A percentile compares a stretch with the other conserved stretches of the same genome.
These are phyloP conservation scores for Alternaria sp. DNA, from an alignment of 2,329 filamentous ascomycete genomes.

Conservation along the genomic window DNA sequence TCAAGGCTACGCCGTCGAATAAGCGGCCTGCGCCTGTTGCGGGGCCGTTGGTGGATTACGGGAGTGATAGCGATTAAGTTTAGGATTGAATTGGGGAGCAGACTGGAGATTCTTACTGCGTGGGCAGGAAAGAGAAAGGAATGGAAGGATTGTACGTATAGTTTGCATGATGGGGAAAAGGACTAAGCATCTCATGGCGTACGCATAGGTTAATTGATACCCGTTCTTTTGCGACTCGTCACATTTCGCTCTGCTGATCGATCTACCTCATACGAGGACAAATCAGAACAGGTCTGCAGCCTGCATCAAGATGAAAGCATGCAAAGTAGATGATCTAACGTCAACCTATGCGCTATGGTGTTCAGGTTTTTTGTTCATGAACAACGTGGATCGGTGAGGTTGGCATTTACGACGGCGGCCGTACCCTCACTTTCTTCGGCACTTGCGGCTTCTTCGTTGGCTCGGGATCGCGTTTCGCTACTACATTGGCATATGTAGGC, in stretches of 20 bases:
- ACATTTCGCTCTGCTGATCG: too few species aligned
- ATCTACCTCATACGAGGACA: not conserved
- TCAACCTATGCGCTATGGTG: not conserved
- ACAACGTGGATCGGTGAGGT: not conserved
- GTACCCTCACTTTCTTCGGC: not conserved
- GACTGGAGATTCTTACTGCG: not conserved
- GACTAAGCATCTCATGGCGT: not conserved
- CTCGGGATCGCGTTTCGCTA: not conserved
- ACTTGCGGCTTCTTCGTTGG: not conserved
- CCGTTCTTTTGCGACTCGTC: not conserved
- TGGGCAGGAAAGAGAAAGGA: not conserved
- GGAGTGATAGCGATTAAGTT: slow-evolving; percentile 71
- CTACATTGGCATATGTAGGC: not conserved
- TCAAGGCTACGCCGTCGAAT: slow-evolving; percentile 50
- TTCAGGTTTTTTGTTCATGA: not conserved
- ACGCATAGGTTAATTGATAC: slow-evolving; percentile 3
- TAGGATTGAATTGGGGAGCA: not conserved
- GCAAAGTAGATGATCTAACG: not conserved
- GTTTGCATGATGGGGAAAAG: not conserved
- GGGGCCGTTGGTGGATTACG: slow-evolving; percentile 85
- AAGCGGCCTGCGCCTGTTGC: slow-evolving; percentile 61
- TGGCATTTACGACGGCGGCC: not conserved
- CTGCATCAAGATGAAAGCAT: not conserved
- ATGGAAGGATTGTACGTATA: not conserved
- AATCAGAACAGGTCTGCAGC: not conserved